Percentiles rank a stretch among this genome's conserved stretches.
phyloP scores from a whole-genome alignment of 2,329 filamentous ascomycete species.

The Curvularia sp. region DNA sequence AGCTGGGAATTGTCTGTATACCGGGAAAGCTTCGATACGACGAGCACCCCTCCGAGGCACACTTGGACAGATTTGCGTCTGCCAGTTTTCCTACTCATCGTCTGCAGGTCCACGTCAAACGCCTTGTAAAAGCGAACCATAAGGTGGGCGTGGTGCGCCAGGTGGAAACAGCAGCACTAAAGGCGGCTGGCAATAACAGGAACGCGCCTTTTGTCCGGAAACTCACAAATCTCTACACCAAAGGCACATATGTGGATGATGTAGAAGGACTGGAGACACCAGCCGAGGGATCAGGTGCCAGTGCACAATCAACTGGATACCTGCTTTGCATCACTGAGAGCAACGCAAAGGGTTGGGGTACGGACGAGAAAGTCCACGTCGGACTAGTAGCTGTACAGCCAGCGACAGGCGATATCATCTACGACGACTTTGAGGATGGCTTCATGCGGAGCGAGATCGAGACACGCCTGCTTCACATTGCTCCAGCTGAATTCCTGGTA shows the following conservation, averaged over 20 bases:
- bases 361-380: slow-evolving; percentile 91
- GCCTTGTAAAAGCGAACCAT: slow-evolving; percentile 88
- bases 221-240: slow-evolving; percentile 96
- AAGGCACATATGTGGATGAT: slow-evolving; percentile 97
- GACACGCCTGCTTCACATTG: slow-evolving; percentile 92
- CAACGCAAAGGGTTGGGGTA: slow-evolving; percentile 78
- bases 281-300: slow-evolving; percentile 60
- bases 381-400: slow-evolving; percentile 95
- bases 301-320: slow-evolving; percentile 75
- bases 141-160: slow-evolving; percentile 97
- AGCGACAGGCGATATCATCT: slow-evolving; percentile 92
- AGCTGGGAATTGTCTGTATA: slow-evolving; percentile 94
- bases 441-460: slow-evolving; percentile 98
- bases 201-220: slow-evolving; percentile 92
- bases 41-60: slow-evolving; percentile 83
- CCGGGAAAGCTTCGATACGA: slow-evolving; percentile 95
- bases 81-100: slow-evolving; percentile 94
- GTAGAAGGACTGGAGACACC: slow-evolving; percentile 73
- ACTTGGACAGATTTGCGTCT: slow-evolving; percentile 89
- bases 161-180: slow-evolving; percentile 92
- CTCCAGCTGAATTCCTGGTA: slow-evolving; percentile 92
- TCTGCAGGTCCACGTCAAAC: slow-evolving; percentile 90
- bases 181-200: slow-evolving; percentile 92
- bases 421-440: slow-evolving; percentile 94
- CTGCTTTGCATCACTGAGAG: slow-evolving; percentile 90